These are phyloP conservation scores for Trichosporon asahii DNA, from an alignment of 1,284 basidiomycete genomes.

Conservation along the genomic window DNA sequence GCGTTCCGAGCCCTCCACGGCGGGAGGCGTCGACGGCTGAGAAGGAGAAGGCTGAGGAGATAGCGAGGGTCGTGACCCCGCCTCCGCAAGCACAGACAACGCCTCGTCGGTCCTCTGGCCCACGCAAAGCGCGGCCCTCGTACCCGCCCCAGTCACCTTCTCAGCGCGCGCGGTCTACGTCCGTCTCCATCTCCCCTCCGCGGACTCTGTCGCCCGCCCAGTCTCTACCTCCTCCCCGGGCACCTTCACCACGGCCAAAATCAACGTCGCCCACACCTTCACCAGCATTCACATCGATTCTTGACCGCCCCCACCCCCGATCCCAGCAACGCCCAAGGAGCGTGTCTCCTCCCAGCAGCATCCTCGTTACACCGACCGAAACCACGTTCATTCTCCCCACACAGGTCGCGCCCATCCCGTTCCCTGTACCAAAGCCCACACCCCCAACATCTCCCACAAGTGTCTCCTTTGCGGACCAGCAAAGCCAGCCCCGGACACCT, in stretches of 20 bases:
- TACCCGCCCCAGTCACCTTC: constrained; percentile 1
- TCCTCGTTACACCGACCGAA: constrained; percentile 3
- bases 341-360: background rate
- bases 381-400: background rate
- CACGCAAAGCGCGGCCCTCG: background rate
- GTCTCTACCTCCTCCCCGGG: background rate
- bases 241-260: background rate
- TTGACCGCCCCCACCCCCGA: background rate
- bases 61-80: no score
- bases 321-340: background rate
- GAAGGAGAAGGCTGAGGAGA: background rate
- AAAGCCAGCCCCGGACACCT: background rate
- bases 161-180: background rate
- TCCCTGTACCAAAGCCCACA: background rate
- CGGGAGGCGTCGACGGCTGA: background rate
- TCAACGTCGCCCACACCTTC: background rate
- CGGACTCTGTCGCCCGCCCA: background rate
- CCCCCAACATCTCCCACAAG: background rate
- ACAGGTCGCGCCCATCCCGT: background rate
- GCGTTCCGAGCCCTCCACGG: background rate
- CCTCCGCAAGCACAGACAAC: background rate
- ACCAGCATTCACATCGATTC: background rate
- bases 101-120: background rate
- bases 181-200: background rate
- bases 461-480: background rate